Evolutionary conservation across 306 rosid genomes (phyloP).

Genomic region (Nissolia schottii): DNA sequence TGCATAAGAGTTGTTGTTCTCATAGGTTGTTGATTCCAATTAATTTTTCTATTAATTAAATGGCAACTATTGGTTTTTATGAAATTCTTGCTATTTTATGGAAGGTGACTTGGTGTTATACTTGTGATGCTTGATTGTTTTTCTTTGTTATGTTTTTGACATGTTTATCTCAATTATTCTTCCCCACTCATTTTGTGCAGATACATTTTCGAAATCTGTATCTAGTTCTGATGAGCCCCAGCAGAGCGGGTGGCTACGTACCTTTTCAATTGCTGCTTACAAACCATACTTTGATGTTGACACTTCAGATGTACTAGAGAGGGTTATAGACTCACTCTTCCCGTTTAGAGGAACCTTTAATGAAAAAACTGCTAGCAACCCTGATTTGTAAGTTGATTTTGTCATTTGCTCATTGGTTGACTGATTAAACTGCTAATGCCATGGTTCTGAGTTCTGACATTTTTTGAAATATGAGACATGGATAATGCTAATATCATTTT

Average conservation of each 20-base stretch:
- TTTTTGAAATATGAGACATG: neutral
- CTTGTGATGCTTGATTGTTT: neutral
- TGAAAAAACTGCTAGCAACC: slow-evolving; percentile 77
- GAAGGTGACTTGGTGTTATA: no score
- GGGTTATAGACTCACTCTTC: slow-evolving; percentile 73
- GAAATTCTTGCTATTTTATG: neutral
- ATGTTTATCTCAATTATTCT: slow-evolving; percentile 17
- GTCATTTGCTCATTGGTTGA: slow-evolving; percentile 7
- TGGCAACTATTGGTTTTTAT: neutral
- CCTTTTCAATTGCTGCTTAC: slow-evolving; percentile 65
- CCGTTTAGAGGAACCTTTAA: slow-evolving; percentile 89
- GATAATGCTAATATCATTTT: slow-evolving; percentile 3
- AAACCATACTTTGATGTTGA: slow-evolving; percentile 84
- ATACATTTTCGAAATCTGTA: slow-evolving; percentile 82
- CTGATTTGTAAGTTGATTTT: slow-evolving; percentile 75
- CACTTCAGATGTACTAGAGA: slow-evolving; percentile 81
- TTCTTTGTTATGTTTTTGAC: neutral
- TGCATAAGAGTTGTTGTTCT: neutral
- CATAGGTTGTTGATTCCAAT: neutral
- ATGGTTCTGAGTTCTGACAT: neutral
- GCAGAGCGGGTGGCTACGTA: slow-evolving; percentile 75
- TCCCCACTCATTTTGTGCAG: slow-evolving; percentile 44
- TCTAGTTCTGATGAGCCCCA: slow-evolving; percentile 80
- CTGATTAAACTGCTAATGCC: neutral
- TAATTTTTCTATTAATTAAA: neutral